Percentiles rank a stretch among this genome's conserved stretches.
Evolutionary conservation across 257 asterid genomes (phyloP).

Genomic region (Capsicum baccatum): DNA sequence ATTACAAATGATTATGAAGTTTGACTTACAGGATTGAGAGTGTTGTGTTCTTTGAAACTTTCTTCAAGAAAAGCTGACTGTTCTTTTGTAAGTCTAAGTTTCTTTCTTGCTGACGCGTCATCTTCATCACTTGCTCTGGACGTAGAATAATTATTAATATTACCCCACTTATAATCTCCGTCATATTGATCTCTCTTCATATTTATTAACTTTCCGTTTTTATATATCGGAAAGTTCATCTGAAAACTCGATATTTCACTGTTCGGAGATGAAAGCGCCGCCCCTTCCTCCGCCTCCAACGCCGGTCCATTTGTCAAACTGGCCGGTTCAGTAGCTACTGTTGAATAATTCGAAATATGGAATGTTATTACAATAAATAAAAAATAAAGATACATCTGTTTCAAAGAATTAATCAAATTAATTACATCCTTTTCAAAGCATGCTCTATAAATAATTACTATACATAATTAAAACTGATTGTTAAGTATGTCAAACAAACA

Average conservation of each 20-base stretch:
- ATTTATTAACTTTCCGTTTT: constrained; percentile 28
- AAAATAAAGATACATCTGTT: not conserved
- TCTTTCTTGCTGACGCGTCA: constrained; percentile 64
- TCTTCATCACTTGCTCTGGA: constrained; percentile 77
- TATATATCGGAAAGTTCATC: constrained; percentile 53
- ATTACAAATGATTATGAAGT: not conserved
- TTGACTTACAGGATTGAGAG: constrained; percentile 84
- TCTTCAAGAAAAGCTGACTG: constrained; percentile 93
- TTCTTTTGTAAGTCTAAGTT: constrained; percentile 75
- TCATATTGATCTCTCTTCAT: constrained; percentile 47
- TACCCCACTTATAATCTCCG: not conserved
- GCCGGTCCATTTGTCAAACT: constrained; percentile 33
- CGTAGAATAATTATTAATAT: constrained; percentile 35
- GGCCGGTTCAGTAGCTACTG: constrained; percentile 51
- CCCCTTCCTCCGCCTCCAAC: constrained; percentile 39
- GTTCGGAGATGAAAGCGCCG: constrained; percentile 53
- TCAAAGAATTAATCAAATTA: constrained; percentile 6
- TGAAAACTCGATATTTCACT: constrained; percentile 60
- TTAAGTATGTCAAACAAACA: not conserved
- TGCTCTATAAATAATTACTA: not conserved
- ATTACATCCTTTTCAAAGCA: not conserved
- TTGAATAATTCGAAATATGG: not conserved
- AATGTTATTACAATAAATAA: not conserved
- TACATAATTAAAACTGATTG: not conserved
- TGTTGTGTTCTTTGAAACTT: constrained; percentile 85